A percentile compares a stretch with the other conserved stretches of the same genome.
Conservation (phyloP, 2,329 filamentous ascomycete species). For the Mycogone perniciosa region DNA sequence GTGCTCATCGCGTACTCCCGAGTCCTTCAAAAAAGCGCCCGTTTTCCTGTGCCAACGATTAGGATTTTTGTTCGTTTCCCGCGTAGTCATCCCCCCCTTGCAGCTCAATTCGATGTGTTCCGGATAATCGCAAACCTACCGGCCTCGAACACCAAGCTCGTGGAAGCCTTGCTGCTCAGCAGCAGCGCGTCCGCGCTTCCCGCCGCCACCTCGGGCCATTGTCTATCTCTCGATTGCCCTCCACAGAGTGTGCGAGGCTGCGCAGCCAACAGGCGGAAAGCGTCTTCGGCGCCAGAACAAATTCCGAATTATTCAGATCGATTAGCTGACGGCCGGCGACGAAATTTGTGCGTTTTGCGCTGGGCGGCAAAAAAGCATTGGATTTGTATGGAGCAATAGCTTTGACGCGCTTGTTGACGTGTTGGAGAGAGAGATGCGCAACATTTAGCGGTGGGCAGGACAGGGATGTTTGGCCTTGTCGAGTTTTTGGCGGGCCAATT, state of each 20-base stretch:
- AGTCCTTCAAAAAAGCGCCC: constrained; percentile 72
- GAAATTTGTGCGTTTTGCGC: too few relatives aligned
- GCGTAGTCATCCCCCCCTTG: background rate
- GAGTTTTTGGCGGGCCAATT: background rate
- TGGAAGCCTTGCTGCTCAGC: constrained; percentile 28
- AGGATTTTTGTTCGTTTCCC: constrained; percentile 2
- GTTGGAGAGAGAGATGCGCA: background rate
- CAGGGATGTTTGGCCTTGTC: background rate
- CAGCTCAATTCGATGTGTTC: background rate
- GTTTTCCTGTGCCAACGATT: constrained; percentile 62
- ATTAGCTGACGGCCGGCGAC: too few relatives aligned
- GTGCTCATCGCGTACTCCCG: constrained; percentile 77
- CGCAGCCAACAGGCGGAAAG: too few relatives aligned
- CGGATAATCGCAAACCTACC: constrained; percentile 25
- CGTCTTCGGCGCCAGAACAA: too few relatives aligned
- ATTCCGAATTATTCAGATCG: too few relatives aligned
- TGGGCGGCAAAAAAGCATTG: background rate
- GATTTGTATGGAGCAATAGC: background rate
- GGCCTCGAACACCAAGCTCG: constrained; percentile 31
- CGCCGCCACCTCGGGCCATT: constrained; percentile 30
- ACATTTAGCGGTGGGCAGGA: background rate
- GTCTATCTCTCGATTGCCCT: background rate
- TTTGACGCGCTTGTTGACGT: constrained; percentile 5
- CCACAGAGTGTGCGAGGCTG: too few relatives aligned
- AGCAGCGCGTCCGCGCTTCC: constrained; percentile 16